Conservation (phyloP, 257 asterid species). For the Solanum chmielewskii region DNA sequence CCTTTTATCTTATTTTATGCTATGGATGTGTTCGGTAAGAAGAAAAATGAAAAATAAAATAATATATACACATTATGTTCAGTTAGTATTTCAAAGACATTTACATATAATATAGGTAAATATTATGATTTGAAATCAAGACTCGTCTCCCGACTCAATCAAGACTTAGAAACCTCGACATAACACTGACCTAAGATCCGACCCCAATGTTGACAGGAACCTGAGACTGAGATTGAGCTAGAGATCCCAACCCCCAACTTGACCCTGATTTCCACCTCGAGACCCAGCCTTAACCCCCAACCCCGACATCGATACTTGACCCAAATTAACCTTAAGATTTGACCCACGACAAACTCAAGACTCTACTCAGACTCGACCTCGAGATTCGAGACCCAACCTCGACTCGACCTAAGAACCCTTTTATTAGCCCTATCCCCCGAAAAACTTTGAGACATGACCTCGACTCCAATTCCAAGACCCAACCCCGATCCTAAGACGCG, state of each 20-base stretch:
- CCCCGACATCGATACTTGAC: not conserved
- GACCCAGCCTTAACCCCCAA: not conserved
- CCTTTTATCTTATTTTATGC: no score
- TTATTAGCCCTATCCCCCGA: no score
- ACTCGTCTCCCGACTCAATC: accelerated
- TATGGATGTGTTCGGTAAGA: no score
- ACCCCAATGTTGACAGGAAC: not conserved
- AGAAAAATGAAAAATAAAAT: no score
- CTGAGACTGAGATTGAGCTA: not conserved
- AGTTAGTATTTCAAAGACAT: no score
- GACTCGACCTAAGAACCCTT: not conserved
- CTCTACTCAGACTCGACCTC: not conserved
- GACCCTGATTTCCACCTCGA: not conserved
- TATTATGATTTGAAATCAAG: not conserved
- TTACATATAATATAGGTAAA: not conserved
- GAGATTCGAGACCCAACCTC: not conserved
- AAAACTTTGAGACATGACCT: not conserved
- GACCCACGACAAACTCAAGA: not conserved
- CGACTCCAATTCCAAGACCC: not conserved
- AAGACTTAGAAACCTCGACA: not conserved
- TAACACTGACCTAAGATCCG: not conserved
- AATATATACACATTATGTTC: no score
- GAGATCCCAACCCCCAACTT: not conserved
- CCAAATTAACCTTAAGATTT: no score
- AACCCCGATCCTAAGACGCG: not conserved